A percentile compares a stretch with the other conserved stretches of the same genome.
These are phyloP conservation scores for Adansonia digitata DNA, from an alignment of 345 rosid species.

Conservation along the genomic window DNA sequence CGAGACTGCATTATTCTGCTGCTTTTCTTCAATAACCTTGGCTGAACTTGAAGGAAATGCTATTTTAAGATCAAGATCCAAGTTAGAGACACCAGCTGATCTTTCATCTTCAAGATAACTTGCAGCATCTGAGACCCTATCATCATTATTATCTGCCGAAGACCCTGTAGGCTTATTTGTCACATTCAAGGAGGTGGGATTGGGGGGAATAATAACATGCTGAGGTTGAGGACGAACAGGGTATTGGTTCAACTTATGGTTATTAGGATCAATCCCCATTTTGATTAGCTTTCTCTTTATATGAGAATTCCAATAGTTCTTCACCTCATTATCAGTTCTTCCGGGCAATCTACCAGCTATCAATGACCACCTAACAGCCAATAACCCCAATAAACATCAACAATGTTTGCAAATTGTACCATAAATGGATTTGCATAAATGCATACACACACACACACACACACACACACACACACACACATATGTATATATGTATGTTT, in stretches of 20 bases:
- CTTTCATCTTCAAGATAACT: conserved; percentile 27
- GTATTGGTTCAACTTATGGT: conserved; percentile 28
- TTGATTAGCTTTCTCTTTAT: conserved; percentile 36
- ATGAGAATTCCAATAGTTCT: conserved; percentile 48
- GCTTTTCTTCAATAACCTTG: conserved; percentile 7
- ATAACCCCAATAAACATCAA: not conserved
- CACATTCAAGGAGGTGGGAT: conserved; percentile 7
- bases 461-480: no score
- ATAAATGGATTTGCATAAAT: no score
- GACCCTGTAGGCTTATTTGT: not conserved
- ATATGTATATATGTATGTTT: not conserved
- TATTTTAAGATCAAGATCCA: conserved; percentile 34
- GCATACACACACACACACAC: no score
- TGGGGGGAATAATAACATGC: not conserved
- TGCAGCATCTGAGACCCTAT: conserved; percentile 25
- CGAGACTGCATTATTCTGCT: not conserved
- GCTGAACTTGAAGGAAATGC: conserved; percentile 11
- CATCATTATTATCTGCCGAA: not conserved
- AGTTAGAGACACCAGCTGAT: conserved; percentile 16
- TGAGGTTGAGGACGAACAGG: conserved; percentile 14
- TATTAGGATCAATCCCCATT: conserved; percentile 45
- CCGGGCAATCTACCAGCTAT: conserved; percentile 52
- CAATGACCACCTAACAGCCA: conserved; percentile 40
- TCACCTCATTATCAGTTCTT: conserved; percentile 48
- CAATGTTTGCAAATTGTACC: not conserved